Percentiles rank a stretch among this genome's conserved stretches.
Conservation (phyloP, 176 grass and related monocot species). For the Melocanna baccifera region DNA sequence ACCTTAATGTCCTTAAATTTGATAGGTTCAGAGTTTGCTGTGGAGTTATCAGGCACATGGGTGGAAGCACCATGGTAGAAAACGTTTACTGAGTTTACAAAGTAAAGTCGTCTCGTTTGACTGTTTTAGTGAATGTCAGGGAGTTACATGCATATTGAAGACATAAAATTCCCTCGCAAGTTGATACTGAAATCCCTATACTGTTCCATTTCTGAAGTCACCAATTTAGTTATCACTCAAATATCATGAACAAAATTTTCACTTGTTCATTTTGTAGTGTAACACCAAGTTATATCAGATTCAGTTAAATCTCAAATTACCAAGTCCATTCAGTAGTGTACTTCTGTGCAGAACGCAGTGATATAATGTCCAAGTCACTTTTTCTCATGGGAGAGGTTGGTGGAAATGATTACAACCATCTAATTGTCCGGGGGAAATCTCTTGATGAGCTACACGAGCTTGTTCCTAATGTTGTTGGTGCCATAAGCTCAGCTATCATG, state of each 20-base stretch:
- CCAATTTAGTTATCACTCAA: not conserved
- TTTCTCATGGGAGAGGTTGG: conserved; percentile 86
- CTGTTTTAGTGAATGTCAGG: conserved; percentile 4
- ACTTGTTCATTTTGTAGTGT: not conserved
- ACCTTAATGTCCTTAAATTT: not conserved
- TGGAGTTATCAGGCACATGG: not conserved
- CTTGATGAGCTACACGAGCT: conserved; percentile 54
- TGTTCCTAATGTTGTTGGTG: conserved; percentile 65
- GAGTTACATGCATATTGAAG: conserved; percentile 14
- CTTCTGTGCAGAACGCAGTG: conserved; percentile 46
- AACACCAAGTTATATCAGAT: not conserved
- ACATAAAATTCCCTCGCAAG: not conserved
- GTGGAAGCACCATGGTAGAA: not conserved
- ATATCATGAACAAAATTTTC: conserved; percentile 1
- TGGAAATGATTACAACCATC: conserved; percentile 92
- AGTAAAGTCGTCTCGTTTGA: not conserved
- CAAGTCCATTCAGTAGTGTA: conserved; percentile 12
- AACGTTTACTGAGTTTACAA: not conserved
- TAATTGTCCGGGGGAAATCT: conserved; percentile 63
- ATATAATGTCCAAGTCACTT: conserved; percentile 63
- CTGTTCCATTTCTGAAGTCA: not conserved
- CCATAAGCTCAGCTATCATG: conserved; percentile 52
- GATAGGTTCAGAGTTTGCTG: not conserved
- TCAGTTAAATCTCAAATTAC: not conserved
- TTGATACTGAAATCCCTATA: not conserved